These are phyloP conservation scores for Boletus rex-veris DNA, from an alignment of 768 basidiomycete species.

Conservation along the genomic window DNA sequence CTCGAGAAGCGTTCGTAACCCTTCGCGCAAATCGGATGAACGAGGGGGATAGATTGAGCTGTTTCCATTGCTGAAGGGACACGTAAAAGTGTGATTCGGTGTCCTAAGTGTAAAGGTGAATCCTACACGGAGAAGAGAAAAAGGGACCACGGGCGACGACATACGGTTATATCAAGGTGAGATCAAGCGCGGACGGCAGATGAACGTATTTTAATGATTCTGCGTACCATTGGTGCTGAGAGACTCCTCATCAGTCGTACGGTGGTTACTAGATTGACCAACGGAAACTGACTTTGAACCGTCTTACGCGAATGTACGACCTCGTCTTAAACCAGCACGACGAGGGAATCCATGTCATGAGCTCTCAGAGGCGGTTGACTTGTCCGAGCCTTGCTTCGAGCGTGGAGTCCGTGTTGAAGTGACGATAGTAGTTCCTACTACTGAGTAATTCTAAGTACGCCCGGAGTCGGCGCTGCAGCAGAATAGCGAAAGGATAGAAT, in stretches of 20 bases:
- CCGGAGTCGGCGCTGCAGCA: too few species aligned
- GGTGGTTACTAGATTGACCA: too few species aligned
- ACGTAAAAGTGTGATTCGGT: slow-evolving; percentile 76
- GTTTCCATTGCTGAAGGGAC: slow-evolving; percentile 69
- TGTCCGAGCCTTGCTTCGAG: too few species aligned
- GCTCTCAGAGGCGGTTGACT: too few species aligned
- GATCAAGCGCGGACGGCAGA: slow-evolving; percentile 59
- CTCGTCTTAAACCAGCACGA: too few species aligned
- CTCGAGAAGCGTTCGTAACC: slow-evolving; percentile 74
- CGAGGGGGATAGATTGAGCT: slow-evolving; percentile 73
- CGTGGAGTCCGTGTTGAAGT: too few species aligned
- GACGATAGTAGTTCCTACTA: too few species aligned
- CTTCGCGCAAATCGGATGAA: slow-evolving; percentile 75
- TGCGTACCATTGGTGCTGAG: slow-evolving; percentile 71
- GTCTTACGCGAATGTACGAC: too few species aligned
- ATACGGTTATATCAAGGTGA: slow-evolving; percentile 54
- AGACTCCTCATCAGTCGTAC: background rate
- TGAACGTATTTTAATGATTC: slow-evolving; percentile 67
- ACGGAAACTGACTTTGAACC: too few species aligned
- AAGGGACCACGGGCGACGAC: background rate
- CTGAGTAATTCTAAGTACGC: too few species aligned
- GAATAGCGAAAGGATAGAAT: too few species aligned
- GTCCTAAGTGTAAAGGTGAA: slow-evolving; percentile 44
- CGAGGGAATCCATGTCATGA: too few species aligned
- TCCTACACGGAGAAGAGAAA: background rate